Evolutionary conservation across 2,329 filamentous ascomycete species (phyloP), one percentile per base, ranked within the genome.

Genomic region (Sporothrix dimorphospora): DNA sequence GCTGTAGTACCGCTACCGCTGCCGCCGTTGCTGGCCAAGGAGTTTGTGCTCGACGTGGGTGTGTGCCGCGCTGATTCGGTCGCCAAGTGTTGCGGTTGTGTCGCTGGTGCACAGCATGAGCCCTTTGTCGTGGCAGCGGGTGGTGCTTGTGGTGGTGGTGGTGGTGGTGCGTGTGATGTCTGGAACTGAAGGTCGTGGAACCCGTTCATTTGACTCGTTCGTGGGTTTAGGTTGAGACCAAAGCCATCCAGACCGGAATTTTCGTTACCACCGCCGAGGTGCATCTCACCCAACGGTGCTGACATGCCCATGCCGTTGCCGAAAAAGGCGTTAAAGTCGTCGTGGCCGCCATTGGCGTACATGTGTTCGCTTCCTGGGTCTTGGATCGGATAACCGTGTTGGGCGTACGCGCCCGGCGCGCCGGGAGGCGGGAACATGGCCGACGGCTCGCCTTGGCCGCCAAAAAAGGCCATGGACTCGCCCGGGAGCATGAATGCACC

Each of bases 1-100:
- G 59, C 59, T 27, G 59, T 45, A 5, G 59, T 65, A 19, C 38
- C 38, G 9, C 59, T 51, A 14, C 42, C 42, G 7, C 66, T 72
- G 12, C 57, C 73, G 1, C 63, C 42, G n/a, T 69, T 74, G 71
- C 74, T 75, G 0, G 21, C 49, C 3, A 74, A 19, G 19, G 75
- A 75, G 4, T 57, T 72, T 11, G 71, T 72, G 49, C 75, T 75
- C 7, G 75, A 76, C 2, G 71, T 73, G 1, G 74, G 75, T 21
- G 75, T 76, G 49, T 75, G 72, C 7, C 59, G 61, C 8, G 68
- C 69, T 4, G 73, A 71, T 5, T 70, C 72, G 21, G 38, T 30
- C 9, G 70, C 14, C 34, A 45, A 19, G 5, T 71, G 38, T 19
- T 45, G 67, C 21, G 49, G 47, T 21, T 30, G 68, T 57, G 72